These are phyloP conservation scores for Boletus eberwhitei DNA, from an alignment of 768 basidiomycete species.

Conservation along the genomic window DNA sequence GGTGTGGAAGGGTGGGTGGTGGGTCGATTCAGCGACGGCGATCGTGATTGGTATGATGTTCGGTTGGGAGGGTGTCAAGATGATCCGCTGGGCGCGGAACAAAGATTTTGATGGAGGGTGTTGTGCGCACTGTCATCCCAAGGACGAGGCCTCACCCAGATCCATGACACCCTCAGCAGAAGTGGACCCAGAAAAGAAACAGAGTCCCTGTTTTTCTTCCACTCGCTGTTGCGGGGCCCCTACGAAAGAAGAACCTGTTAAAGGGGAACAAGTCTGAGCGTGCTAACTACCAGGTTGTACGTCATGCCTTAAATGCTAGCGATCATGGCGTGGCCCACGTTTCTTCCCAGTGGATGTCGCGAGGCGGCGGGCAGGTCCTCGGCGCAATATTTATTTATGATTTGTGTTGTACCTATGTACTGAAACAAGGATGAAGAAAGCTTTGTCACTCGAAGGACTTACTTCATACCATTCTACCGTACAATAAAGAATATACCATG, in stretches of 20 bases:
- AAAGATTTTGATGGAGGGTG: constrained; percentile 39
- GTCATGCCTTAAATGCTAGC: not conserved
- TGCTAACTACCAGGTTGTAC: not conserved
- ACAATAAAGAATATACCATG: too few species aligned
- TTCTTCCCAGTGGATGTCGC: not conserved
- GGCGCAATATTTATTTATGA: too few species aligned
- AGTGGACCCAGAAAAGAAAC: not conserved
- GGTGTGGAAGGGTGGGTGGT: constrained; percentile 46
- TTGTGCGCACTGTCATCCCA: constrained; percentile 18
- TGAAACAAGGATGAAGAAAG: too few species aligned
- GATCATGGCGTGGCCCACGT: too few species aligned
- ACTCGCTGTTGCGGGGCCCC: constrained; percentile 1
- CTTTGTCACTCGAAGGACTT: too few species aligned
- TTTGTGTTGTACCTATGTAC: not conserved
- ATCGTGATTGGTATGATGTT: constrained; percentile 40
- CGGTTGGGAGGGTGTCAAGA: constrained; percentile 44
- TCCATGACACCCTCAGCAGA: not conserved
- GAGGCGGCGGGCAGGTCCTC: not conserved
- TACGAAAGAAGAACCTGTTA: not conserved
- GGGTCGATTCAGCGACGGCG: constrained; percentile 45
- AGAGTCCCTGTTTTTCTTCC: not conserved
- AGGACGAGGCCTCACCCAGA: not conserved
- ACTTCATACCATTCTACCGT: too few species aligned
- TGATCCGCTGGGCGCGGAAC: constrained; percentile 38
- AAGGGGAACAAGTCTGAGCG: constrained; percentile 3